These are phyloP conservation scores for Rhododendron vialii DNA, from an alignment of 148 eudicot species.

Conservation along the genomic window DNA sequence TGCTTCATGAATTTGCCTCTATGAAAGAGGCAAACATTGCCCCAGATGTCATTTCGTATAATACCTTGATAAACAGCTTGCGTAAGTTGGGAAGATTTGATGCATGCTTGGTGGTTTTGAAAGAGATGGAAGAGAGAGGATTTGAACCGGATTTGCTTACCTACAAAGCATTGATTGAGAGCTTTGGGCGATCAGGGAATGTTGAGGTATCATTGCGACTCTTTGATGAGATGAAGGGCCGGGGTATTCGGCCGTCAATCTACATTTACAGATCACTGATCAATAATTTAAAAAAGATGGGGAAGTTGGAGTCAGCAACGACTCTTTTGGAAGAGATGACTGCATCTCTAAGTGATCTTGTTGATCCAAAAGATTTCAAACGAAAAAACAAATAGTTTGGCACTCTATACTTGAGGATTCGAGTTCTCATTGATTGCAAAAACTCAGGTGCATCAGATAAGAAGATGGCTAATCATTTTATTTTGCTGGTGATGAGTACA, in stretches of 20 bases:
- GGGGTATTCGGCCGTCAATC: constrained; percentile 52
- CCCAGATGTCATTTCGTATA: constrained; percentile 73
- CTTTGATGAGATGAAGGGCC: constrained; percentile 61
- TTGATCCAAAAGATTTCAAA: constrained; percentile 70
- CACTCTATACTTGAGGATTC: background rate
- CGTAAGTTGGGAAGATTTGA: constrained; percentile 64
- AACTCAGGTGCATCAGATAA: constrained; percentile 33
- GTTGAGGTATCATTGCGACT: constrained; percentile 60
- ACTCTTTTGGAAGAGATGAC: constrained; percentile 61
- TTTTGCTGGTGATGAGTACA: constrained; percentile 51
- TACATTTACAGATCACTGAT: constrained; percentile 72
- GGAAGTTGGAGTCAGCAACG: constrained; percentile 51
- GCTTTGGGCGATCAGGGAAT: constrained; percentile 72
- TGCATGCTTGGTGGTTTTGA: constrained; percentile 37
- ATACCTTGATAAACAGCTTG: constrained; percentile 63
- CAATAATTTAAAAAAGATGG: constrained; percentile 55
- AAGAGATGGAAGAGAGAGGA: constrained; percentile 57
- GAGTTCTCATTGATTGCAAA: background rate
- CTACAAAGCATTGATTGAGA: constrained; percentile 73
- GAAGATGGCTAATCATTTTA: constrained; percentile 29
- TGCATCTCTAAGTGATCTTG: constrained; percentile 37
- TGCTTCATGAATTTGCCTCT: constrained; percentile 58
- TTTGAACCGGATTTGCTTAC: constrained; percentile 68
- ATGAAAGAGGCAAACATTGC: constrained; percentile 54
- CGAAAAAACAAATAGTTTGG: constrained; percentile 27